Percentiles rank a stretch among this genome's conserved stretches.
Conservation (phyloP, 2,329 filamentous ascomycete genomes). For the Peltaster fructicola region DNA sequence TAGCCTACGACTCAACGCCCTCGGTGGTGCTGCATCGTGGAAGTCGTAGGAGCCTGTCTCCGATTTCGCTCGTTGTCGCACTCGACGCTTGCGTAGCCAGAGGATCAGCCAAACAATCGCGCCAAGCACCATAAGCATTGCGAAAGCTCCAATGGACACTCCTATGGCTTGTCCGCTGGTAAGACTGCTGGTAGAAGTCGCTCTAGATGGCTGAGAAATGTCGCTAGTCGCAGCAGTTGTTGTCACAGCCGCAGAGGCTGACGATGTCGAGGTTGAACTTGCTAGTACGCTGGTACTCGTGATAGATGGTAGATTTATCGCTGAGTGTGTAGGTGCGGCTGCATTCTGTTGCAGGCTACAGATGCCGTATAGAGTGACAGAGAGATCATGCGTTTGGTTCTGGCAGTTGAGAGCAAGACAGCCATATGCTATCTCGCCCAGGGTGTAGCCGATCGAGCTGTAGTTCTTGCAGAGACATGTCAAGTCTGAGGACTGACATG, state of each 20-base stretch:
- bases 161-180: constrained; percentile 17
- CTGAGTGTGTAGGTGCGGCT: too few species aligned
- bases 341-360: too few species aligned
- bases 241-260: not conserved
- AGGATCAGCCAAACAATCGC: constrained; percentile 9
- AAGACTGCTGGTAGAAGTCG: constrained; percentile 7
- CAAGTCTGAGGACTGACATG: constrained; percentile 7
- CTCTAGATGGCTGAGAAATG: constrained; percentile 4
- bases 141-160: constrained; percentile 16
- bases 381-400: too few species aligned
- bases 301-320: too few species aligned
- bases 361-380: too few species aligned
- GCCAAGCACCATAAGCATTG: constrained; percentile 10
- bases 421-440: constrained; percentile 9
- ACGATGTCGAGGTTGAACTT: too few species aligned
- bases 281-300: too few species aligned
- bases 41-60: constrained; percentile 16
- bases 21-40: constrained; percentile 14
- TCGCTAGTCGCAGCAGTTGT: not conserved
- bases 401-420: constrained; percentile 8
- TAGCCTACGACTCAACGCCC: too few species aligned
- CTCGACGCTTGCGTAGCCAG: constrained; percentile 9
- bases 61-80: constrained; percentile 4
- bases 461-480: constrained; percentile 8
- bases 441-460: constrained; percentile 5